Evolutionary conservation across 805 yeast species (phyloP).

Genomic region (Cyberlindnera maclurae): DNA sequence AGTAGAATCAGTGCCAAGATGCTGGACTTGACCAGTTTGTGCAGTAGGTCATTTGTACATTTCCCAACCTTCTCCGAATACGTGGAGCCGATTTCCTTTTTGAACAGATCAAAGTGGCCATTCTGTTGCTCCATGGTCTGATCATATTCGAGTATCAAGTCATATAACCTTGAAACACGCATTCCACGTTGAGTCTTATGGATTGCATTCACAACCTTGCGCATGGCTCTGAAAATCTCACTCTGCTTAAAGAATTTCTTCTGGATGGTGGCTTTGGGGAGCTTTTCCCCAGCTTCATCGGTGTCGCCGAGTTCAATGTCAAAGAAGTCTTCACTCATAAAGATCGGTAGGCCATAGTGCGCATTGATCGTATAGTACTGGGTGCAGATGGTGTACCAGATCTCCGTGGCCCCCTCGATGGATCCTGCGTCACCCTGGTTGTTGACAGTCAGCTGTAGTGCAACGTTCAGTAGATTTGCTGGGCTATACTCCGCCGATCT

Average conservation of each 20-base stretch:
- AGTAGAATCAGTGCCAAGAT: conserved; percentile 9
- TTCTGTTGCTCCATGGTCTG: conserved; percentile 2
- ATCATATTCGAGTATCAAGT: conserved; percentile 8
- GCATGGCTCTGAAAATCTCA: conserved; percentile 1
- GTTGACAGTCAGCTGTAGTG: conserved; percentile 14
- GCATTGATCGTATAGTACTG: conserved; percentile 10
- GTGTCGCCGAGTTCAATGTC: conserved; percentile 7
- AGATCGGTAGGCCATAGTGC: conserved; percentile 15
- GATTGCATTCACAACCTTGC: conserved; percentile 6
- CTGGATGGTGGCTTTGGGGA: background rate
- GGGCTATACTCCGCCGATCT: conserved; percentile 4
- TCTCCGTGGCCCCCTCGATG: conserved; percentile 7
- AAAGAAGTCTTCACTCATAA: conserved; percentile 14
- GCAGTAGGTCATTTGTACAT: conserved; percentile 6
- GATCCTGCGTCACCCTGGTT: conserved; percentile 7
- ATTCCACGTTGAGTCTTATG: conserved; percentile 1
- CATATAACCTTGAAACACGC: conserved; percentile 2
- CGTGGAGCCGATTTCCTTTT: conserved; percentile 2
- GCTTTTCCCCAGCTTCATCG: background rate
- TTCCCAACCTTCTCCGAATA: conserved; percentile 10
- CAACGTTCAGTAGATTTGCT: conserved; percentile 6
- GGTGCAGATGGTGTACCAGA: conserved; percentile 17
- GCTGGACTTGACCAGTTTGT: conserved; percentile 11
- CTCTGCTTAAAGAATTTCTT: conserved; percentile 1
- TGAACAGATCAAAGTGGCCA: conserved; percentile 10